These are phyloP conservation scores for Annulohypoxylon stygium DNA, from an alignment of 495 filamentous ascomycete species.

Conservation along the genomic window DNA sequence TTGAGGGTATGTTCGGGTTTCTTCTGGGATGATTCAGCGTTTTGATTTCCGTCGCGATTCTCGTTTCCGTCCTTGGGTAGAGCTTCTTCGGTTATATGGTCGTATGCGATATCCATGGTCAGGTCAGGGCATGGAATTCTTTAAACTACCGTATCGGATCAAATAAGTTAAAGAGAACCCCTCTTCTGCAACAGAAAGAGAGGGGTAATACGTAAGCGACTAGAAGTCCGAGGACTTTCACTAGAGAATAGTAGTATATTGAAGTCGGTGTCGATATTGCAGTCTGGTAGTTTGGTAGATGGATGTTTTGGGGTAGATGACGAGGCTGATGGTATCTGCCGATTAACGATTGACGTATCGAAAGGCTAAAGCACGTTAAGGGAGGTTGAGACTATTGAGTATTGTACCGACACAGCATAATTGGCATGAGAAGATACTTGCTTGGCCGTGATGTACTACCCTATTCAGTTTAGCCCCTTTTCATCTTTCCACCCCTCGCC, in stretches of 20 bases:
- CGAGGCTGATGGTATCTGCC: conserved; percentile 48
- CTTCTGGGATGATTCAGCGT: conserved; percentile 50
- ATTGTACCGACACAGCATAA: conserved; percentile 23
- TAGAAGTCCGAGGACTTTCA: background rate
- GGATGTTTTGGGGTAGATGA: conserved; percentile 37
- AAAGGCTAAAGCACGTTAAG: conserved; percentile 30
- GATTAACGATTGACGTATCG: conserved; percentile 48
- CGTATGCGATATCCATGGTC: conserved; percentile 95
- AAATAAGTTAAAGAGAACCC: conserved; percentile 22
- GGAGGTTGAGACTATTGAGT: background rate
- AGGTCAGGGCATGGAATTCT: conserved; percentile 44
- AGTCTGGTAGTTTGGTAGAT: too few relatives aligned
- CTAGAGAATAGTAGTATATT: conserved; percentile 18
- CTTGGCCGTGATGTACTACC: background rate
- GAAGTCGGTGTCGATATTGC: conserved; percentile 32
- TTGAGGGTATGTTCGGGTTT: conserved; percentile 75
- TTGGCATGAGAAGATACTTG: conserved; percentile 31
- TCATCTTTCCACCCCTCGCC: background rate
- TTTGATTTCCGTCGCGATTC: conserved; percentile 55
- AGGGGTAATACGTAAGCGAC: conserved; percentile 34
- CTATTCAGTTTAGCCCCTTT: conserved; percentile 27
- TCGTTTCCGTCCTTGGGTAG: conserved; percentile 70
- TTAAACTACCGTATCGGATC: conserved; percentile 1
- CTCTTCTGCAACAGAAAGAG: conserved; percentile 34
- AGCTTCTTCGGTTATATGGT: conserved; percentile 91